Evolutionary conservation across 148 eudicot genomes (phyloP).

Genomic region (Chenopodium quinoa): DNA sequence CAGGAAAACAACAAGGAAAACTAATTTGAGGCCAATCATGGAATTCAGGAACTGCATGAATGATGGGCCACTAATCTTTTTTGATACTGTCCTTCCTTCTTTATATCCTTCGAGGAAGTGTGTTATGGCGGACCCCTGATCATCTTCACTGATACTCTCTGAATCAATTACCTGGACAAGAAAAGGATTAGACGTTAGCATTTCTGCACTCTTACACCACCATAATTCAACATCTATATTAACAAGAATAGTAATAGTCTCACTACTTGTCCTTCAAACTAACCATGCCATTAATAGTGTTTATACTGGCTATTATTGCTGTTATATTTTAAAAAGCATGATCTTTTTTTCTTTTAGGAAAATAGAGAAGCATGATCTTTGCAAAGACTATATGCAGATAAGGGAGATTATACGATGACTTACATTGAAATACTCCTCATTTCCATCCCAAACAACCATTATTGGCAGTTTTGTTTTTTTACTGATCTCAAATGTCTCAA

Average conservation of each 20-base stretch:
- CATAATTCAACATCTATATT: background rate
- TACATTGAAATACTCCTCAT: slow-evolving; percentile 81
- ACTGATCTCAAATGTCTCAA: slow-evolving; percentile 66
- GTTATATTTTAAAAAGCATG: background rate
- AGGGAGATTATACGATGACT: slow-evolving; percentile 23
- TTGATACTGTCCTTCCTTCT: slow-evolving; percentile 69
- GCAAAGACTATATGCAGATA: background rate
- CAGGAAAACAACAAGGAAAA: slow-evolving; percentile 51
- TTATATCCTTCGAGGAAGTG: slow-evolving; percentile 73
- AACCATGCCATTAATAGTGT: background rate
- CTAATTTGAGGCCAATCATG: slow-evolving; percentile 44
- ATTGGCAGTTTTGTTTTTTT: slow-evolving; percentile 65
- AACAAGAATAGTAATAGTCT: background rate
- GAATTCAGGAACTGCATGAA: slow-evolving; percentile 72
- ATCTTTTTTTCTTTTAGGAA: background rate
- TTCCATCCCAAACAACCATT: slow-evolving; percentile 96
- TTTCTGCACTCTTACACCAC: background rate
- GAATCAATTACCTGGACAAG: slow-evolving; percentile 67
- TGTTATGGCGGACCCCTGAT: slow-evolving; percentile 69
- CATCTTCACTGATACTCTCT: slow-evolving; percentile 66
- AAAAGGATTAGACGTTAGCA: background rate
- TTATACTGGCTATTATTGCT: background rate
- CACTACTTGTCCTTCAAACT: background rate
- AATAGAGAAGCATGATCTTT: background rate
- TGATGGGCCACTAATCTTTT: slow-evolving; percentile 60